Conservation (phyloP, 176 grass and related monocot species). For the Triticum dicoccoides region DNA sequence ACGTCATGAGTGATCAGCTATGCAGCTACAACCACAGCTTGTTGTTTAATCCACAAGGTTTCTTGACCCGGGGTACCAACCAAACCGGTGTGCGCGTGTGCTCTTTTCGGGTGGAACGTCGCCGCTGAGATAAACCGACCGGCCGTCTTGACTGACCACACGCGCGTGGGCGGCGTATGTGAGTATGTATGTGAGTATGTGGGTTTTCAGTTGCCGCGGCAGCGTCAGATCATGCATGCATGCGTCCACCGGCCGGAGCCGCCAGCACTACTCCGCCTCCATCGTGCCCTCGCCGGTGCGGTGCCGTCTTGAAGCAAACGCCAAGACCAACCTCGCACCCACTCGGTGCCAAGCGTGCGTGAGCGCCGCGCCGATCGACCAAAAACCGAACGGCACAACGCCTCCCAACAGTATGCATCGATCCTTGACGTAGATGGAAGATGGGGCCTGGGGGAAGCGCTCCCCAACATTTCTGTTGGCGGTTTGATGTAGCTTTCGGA, state of each 20-base stretch:
- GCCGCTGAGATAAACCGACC: constrained; percentile 2
- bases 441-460: neutral
- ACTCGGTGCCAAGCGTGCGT: neutral
- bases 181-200: neutral
- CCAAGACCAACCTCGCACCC: neutral
- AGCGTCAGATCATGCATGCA: neutral
- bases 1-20: too few relatives aligned
- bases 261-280: neutral
- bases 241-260: neutral
- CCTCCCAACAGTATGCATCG: too few relatives aligned
- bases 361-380: neutral
- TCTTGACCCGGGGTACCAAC: neutral
- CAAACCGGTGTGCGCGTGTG: neutral
- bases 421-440: neutral
- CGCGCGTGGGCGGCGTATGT: neutral
- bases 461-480: neutral
- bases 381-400: too few relatives aligned
- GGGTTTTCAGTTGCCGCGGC: constrained; percentile 16
- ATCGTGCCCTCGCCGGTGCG: neutral
- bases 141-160: neutral
- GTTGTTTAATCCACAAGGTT: neutral
- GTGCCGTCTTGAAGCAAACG: constrained; percentile 6
- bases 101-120: constrained; percentile 4
- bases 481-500: constrained; percentile 45
- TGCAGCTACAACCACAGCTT: neutral